These are phyloP conservation scores for Trypanosoma conorhini DNA, from an alignment of 208 protist genomes.

Conservation along the genomic window DNA sequence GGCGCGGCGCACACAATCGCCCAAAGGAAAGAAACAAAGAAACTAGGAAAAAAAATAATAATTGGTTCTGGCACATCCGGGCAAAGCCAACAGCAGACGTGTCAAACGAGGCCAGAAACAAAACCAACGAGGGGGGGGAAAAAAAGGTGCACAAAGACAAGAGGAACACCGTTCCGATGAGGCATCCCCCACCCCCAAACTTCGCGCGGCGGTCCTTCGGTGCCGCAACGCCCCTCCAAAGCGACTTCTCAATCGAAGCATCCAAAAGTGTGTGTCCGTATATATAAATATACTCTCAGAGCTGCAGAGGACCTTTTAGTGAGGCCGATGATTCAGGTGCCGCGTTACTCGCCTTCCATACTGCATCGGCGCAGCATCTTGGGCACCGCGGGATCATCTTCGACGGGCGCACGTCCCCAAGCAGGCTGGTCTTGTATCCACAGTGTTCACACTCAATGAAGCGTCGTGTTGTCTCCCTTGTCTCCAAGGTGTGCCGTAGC, in stretches of 20 bases:
- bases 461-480: constrained; percentile 46
- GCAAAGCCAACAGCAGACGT: background rate
- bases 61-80: background rate
- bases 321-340: constrained; percentile 43
- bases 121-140: background rate
- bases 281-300: background rate
- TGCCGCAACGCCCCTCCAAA: too few species aligned
- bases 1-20: background rate
- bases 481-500: constrained; percentile 51
- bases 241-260: too few species aligned
- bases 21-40: background rate
- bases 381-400: constrained; percentile 69
- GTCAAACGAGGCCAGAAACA: background rate
- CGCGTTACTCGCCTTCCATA: constrained; percentile 60
- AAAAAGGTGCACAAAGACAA: constrained; percentile 3
- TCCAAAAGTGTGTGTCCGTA: too few species aligned
- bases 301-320: background rate
- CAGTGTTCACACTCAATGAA: constrained; percentile 80
- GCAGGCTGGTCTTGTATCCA: constrained; percentile 67
- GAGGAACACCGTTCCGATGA: too few species aligned
- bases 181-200: too few species aligned
- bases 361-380: constrained; percentile 46
- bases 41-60: background rate
- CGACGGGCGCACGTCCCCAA: constrained; percentile 60
- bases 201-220: too few species aligned